Evolutionary conservation across 352 stramenopile species (phyloP).

Genomic region (Aphanomyces astaci): DNA sequence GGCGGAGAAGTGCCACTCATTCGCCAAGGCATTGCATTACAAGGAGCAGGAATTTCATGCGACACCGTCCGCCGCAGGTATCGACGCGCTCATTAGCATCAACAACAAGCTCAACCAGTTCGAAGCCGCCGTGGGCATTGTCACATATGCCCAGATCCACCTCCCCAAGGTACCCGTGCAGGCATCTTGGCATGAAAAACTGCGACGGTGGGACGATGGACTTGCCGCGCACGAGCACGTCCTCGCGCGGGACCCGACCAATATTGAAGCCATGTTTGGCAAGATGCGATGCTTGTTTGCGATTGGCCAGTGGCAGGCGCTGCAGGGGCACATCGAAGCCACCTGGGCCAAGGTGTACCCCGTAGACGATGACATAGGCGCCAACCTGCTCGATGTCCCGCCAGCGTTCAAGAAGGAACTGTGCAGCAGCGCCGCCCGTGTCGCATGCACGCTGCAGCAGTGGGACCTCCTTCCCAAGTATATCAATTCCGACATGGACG

Average conservation of each 20-base stretch:
- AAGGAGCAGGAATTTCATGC: conserved; percentile 98
- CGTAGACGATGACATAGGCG: conserved; percentile 44
- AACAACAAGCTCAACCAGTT: conserved; percentile 96
- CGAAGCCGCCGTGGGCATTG: conserved; percentile 97
- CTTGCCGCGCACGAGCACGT: conserved; percentile 90
- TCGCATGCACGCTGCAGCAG: conserved; percentile 78
- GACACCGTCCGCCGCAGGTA: conserved; percentile 84
- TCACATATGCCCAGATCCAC: conserved; percentile 89
- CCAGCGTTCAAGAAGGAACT: conserved; percentile 78
- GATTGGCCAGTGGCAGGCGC: conserved; percentile 93
- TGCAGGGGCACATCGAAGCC: conserved; percentile 89
- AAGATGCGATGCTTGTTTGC: conserved; percentile 99
- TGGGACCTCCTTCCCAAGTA: conserved; percentile 80
- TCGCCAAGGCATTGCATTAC: conserved; percentile 97
- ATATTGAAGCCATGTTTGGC: conserved; percentile 95
- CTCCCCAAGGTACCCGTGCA: conserved; percentile 79
- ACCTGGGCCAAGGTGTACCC: conserved; percentile 83
- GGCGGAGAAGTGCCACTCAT: conserved; percentile 97
- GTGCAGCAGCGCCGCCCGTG: conserved; percentile 68
- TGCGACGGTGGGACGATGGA: conserved; percentile 96
- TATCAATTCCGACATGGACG: conserved; percentile 84
- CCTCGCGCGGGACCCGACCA: conserved; percentile 49
- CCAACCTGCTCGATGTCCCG: conserved; percentile 55
- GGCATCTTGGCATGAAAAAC: conserved; percentile 97
- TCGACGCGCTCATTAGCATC: conserved; percentile 98